These are phyloP conservation scores for Parascedosporium putredinis DNA, from an alignment of 2,329 filamentous ascomycete genomes.

Conservation along the genomic window DNA sequence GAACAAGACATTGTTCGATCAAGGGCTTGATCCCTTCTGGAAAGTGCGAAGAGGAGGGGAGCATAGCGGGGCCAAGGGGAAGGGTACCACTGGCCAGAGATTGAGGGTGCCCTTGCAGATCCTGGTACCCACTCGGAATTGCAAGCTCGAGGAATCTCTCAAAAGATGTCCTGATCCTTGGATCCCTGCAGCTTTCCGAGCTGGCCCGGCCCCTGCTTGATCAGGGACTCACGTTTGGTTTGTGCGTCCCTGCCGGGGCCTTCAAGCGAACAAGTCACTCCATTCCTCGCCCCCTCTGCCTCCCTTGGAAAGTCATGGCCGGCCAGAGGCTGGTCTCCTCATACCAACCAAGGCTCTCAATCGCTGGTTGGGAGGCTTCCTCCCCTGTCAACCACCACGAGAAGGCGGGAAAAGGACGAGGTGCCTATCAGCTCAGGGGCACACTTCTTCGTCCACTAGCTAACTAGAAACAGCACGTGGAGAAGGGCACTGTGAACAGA, in stretches of 20 bases:
- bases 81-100: constrained; percentile 2
- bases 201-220: not conserved
- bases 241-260: no score
- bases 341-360: no score
- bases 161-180: not conserved
- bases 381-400: no score
- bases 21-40: not conserved
- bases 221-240: not conserved
- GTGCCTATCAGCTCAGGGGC: no score
- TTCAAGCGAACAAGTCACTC: not conserved
- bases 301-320: no score
- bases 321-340: no score
- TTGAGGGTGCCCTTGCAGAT: constrained; percentile 1
- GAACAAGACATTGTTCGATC: not conserved
- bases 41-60: not conserved
- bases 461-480: no score
- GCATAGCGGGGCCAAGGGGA: not conserved
- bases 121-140: constrained; percentile 1
- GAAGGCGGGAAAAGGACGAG: no score
- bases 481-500: no score
- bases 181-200: not conserved
- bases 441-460: no score
- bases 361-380: no score
- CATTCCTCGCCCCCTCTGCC: no score
- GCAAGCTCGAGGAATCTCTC: not conserved